Evolutionary conservation across 495 filamentous ascomycete species (phyloP).

Genomic region (Aspergillus cavernicola): DNA sequence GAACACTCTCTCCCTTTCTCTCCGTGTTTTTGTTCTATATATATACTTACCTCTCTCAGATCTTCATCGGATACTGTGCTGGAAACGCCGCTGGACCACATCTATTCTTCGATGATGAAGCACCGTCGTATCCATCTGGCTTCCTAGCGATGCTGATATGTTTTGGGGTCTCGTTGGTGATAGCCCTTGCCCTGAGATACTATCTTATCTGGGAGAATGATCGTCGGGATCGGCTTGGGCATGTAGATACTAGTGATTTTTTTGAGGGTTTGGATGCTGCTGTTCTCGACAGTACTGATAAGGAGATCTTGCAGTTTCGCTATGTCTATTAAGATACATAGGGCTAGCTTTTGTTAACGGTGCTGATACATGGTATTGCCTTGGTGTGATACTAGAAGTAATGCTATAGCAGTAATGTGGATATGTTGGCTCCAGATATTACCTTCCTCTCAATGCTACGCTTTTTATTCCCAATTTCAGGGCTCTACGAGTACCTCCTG

Average conservation of each 20-base stretch:
- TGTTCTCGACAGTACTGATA: conserved; percentile 2
- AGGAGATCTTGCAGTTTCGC: not conserved
- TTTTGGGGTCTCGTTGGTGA: not conserved
- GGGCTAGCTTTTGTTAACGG: too few species aligned
- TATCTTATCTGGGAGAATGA: conserved; percentile 16
- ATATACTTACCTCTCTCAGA: not conserved
- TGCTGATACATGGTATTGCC: too few species aligned
- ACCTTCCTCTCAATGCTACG: too few species aligned
- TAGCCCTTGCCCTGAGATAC: not conserved
- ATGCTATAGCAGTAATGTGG: too few species aligned
- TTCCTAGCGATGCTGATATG: conserved; percentile 11
- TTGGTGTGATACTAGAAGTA: too few species aligned
- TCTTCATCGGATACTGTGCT: conserved; percentile 35
- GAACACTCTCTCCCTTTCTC: not conserved
- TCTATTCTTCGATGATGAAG: conserved; percentile 14
- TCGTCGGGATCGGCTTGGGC: not conserved
- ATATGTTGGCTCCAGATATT: too few species aligned
- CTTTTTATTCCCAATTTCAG: too few species aligned
- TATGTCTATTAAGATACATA: conserved; percentile 7
- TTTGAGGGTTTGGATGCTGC: not conserved
- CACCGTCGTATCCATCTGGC: conserved; percentile 13
- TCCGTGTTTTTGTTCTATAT: not conserved
- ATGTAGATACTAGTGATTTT: not conserved
- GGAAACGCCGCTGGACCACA: conserved; percentile 29
- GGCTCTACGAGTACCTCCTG: too few species aligned